Conservation (phyloP, 768 basidiomycete genomes). For the Coprinopsis cinerea region DNA sequence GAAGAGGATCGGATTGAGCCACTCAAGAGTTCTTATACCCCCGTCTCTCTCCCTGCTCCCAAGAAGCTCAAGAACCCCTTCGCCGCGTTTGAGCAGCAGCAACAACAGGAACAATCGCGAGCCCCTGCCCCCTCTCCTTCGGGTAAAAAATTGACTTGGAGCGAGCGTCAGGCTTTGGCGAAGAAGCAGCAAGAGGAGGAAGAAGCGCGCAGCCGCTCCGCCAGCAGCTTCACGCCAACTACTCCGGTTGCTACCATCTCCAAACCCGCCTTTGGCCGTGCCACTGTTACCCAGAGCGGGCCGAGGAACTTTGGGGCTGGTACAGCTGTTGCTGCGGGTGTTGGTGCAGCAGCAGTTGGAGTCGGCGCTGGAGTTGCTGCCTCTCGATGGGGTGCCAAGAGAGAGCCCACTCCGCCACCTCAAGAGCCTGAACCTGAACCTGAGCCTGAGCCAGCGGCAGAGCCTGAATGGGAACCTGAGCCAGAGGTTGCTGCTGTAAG, state of each 20-base stretch:
- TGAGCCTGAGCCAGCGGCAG: conserved; percentile 11
- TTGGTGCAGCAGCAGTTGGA: conserved; percentile 26
- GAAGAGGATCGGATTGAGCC: conserved; percentile 83
- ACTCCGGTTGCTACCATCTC: conserved; percentile 21
- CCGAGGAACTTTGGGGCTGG: conserved; percentile 40
- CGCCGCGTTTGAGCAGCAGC: conserved; percentile 50
- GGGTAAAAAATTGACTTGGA: conserved; percentile 89
- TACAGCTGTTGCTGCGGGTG: conserved; percentile 26
- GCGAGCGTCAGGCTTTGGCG: conserved; percentile 84
- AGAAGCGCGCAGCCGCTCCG: conserved; percentile 54
- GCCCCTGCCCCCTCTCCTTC: conserved; percentile 23
- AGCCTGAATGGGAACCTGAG: conserved; percentile 14
- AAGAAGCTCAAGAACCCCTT: conserved; percentile 87
- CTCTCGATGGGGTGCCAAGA: conserved; percentile 23
- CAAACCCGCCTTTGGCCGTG: conserved; percentile 42
- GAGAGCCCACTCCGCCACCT: conserved; percentile 19
- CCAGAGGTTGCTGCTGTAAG: conserved; percentile 20
- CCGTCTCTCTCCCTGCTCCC: conserved; percentile 78
- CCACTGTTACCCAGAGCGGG: conserved; percentile 28
- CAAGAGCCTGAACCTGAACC: conserved; percentile 22
- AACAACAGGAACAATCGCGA: conserved; percentile 28
- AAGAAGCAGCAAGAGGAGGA: conserved; percentile 85
- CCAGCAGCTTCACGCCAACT: conserved; percentile 30
- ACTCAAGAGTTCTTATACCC: conserved; percentile 84
- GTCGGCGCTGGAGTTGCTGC: conserved; percentile 24